phyloP scores from a whole-genome alignment of 2,329 filamentous ascomycete genomes.

The Zasmidium angulare region DNA sequence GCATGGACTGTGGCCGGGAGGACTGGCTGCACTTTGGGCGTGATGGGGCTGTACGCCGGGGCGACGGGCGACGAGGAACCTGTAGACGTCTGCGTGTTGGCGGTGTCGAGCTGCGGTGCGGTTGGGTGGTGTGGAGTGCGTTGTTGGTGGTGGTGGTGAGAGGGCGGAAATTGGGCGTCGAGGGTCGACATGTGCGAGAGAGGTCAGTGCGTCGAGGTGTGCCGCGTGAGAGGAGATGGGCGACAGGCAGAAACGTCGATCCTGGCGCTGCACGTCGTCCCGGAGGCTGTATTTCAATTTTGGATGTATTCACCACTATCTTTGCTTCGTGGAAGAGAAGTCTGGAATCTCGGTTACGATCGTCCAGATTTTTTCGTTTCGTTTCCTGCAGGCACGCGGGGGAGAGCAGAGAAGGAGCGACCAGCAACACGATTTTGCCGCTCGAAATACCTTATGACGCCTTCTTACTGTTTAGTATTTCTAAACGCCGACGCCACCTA shows the following conservation, averaged over 20 bases:
- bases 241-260: not conserved
- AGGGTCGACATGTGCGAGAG: not conserved
- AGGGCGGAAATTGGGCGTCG: not conserved
- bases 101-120: not conserved
- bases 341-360: no score
- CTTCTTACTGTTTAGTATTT: no score
- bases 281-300: not conserved
- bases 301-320: no score
- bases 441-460: no score
- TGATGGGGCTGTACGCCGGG: constrained; percentile 36
- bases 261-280: not conserved
- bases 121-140: not conserved
- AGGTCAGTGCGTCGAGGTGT: not conserved
- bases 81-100: not conserved
- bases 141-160: not conserved
- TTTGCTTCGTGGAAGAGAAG: no score
- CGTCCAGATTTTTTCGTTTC: no score
- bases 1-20: constrained; percentile 12
- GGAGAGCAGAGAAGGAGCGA: no score
- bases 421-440: no score
- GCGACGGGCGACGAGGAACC: constrained; percentile 22
- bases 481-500: no score
- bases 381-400: no score
- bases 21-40: constrained; percentile 33
- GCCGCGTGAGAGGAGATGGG: not conserved